These are phyloP conservation scores for Tripidium arundinaceum DNA, from an alignment of 202 grass and related monocot species.

Conservation along the genomic window DNA sequence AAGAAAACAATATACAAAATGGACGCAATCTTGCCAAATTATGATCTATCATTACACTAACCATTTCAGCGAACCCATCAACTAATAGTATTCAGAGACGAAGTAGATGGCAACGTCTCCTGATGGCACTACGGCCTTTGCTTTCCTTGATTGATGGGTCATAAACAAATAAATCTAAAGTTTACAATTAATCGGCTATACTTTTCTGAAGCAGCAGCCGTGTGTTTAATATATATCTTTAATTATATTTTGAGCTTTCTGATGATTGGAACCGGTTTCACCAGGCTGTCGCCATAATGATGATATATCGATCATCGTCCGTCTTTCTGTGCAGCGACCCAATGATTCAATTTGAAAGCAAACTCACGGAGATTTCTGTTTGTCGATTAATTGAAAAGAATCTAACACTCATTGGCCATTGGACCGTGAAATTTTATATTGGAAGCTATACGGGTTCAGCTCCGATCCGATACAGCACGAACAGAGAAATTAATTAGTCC, in stretches of 20 bases:
- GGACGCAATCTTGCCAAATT: slow-evolving; percentile 13
- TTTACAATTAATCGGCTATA: slow-evolving; percentile 9
- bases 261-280: slow-evolving; percentile 38
- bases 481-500: too few species aligned
- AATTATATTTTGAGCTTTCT: background rate
- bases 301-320: background rate
- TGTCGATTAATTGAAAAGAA: background rate
- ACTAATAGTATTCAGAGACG: background rate
- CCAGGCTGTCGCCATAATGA: slow-evolving; percentile 30
- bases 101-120: slow-evolving; percentile 6
- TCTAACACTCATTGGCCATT: background rate
- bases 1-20: background rate
- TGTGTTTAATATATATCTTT: slow-evolving; percentile 1
- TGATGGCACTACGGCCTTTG: background rate
- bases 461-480: too few species aligned
- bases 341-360: slow-evolving; percentile 17
- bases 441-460: too few species aligned
- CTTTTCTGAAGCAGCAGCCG: slow-evolving; percentile 1
- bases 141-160: background rate
- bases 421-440: background rate
- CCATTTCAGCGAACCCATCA: background rate
- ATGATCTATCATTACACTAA: slow-evolving; percentile 12
- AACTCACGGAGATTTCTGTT: background rate
- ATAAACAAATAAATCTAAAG: slow-evolving; percentile 21
- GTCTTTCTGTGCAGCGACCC: background rate